Conservation (phyloP, 176 grass and related monocot species). For the Cenchrus purpureus region DNA sequence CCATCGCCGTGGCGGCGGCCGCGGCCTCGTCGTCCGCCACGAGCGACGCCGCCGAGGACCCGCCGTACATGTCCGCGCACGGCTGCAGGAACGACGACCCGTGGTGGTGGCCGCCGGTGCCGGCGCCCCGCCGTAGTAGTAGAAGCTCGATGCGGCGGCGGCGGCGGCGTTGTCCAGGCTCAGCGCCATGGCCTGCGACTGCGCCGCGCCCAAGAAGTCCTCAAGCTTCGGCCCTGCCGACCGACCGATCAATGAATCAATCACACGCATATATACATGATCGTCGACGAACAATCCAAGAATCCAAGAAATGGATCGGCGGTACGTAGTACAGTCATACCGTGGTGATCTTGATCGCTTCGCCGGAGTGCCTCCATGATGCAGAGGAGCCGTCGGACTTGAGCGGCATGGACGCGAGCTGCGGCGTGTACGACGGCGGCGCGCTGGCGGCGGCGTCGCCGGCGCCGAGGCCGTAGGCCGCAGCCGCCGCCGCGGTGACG, state of each 20-base stretch:
- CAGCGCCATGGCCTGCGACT: constrained; percentile 76
- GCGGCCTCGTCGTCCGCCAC: constrained; percentile 34
- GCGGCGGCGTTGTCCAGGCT: constrained; percentile 68
- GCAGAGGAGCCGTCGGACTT: constrained; percentile 98
- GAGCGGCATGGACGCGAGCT: constrained; percentile 95
- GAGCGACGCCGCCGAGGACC: background rate
- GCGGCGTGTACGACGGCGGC: constrained; percentile 52
- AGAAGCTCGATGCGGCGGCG: constrained; percentile 48
- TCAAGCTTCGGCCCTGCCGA: constrained; percentile 83
- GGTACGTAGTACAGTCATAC: background rate
- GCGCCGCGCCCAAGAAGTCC: constrained; percentile 82
- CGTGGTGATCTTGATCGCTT: constrained; percentile 68
- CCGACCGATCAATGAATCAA: constrained; percentile 38
- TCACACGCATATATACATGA: background rate
- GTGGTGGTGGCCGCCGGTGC: background rate
- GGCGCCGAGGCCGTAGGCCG: constrained; percentile 38
- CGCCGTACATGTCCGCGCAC: constrained; percentile 59
- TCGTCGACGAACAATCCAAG: background rate
- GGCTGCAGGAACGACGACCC: constrained; percentile 49
- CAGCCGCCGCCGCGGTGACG: constrained; percentile 7
- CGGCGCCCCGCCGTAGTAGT: constrained; percentile 54
- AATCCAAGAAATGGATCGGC: background rate
- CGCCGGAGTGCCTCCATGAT: constrained; percentile 96
- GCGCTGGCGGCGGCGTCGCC: constrained; percentile 34
- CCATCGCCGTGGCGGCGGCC: constrained; percentile 46